Conservation (phyloP, 2,329 filamentous ascomycete species). For the Nigrospora sphaerica region DNA sequence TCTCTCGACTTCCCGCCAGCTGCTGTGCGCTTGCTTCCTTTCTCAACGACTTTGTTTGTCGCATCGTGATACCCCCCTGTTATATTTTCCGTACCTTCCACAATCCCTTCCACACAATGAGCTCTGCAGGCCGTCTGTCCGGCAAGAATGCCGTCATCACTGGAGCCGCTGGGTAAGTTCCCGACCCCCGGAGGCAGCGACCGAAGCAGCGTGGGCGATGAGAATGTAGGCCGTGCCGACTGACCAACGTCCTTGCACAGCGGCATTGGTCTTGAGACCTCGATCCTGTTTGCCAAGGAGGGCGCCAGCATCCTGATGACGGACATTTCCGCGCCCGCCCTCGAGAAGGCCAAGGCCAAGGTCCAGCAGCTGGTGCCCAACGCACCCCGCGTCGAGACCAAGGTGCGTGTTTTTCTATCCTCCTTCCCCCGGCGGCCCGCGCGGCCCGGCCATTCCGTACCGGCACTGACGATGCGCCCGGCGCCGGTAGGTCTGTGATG, state of each 20-base stretch:
- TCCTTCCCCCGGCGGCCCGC: not conserved
- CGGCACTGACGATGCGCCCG: not conserved
- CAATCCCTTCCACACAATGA: slow-evolving; percentile 17
- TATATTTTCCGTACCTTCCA: too few relatives aligned
- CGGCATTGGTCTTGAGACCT: slow-evolving; percentile 88
- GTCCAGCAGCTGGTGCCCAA: slow-evolving; percentile 64
- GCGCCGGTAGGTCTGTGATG: slow-evolving; percentile 53
- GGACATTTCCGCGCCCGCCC: slow-evolving; percentile 72
- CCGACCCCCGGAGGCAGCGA: not conserved
- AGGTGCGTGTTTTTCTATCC: slow-evolving; percentile 14
- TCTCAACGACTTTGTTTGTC: too few relatives aligned
- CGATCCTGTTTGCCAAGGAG: slow-evolving; percentile 83
- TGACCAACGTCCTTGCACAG: slow-evolving; percentile 32
- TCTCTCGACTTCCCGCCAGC: too few relatives aligned
- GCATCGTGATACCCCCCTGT: too few relatives aligned
- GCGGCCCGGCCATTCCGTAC: too few relatives aligned
- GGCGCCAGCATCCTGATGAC: slow-evolving; percentile 80
- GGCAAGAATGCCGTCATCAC: slow-evolving; percentile 69
- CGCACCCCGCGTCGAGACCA: slow-evolving; percentile 53
- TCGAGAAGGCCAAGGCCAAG: slow-evolving; percentile 70
- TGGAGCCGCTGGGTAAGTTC: slow-evolving; percentile 74
- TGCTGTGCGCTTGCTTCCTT: too few relatives aligned
- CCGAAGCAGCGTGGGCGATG: not conserved
- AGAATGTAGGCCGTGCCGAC: slow-evolving; percentile 4
- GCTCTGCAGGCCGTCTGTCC: slow-evolving; percentile 39